phyloP scores from a whole-genome alignment of 306 rosid genomes.

The Argentina anserina region DNA sequence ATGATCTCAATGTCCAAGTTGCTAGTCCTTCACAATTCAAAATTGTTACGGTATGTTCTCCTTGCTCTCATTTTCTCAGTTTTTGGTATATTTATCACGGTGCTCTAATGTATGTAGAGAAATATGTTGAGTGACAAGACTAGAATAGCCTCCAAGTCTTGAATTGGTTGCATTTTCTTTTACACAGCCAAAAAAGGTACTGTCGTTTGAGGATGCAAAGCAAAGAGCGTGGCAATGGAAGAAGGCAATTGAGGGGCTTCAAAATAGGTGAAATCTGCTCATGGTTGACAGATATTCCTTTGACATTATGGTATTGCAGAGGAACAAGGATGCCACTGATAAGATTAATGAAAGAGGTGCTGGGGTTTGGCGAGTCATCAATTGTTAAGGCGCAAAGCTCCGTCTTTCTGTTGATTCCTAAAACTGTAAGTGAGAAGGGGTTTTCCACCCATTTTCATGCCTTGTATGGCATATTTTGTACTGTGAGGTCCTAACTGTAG shows the following conservation, averaged over 20 bases:
- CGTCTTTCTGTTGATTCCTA: conserved; percentile 27
- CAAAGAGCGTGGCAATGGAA: conserved; percentile 96
- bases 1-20: conserved; percentile 89
- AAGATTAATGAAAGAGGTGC: conserved; percentile 40
- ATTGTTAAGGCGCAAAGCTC: conserved; percentile 28
- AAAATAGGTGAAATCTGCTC: conserved; percentile 64
- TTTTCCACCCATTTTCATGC: conserved; percentile 35
- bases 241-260: conserved; percentile 97
- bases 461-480: conserved; percentile 29
- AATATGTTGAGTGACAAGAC: not conserved
- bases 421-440: conserved; percentile 20
- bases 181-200: conserved; percentile 87
- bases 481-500: conserved; percentile 27
- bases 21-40: conserved; percentile 76
- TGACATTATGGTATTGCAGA: conserved; percentile 37
- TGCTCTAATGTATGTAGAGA: not conserved
- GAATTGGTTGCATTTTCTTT: conserved; percentile 1
- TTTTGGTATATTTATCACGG: not conserved
- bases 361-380: conserved; percentile 33
- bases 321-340: conserved; percentile 32
- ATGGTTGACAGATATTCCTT: conserved; percentile 37
- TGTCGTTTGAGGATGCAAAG: conserved; percentile 85
- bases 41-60: conserved; percentile 74
- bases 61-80: conserved; percentile 8
- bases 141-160: conserved; percentile 1